Percentiles rank a stretch among this genome's conserved stretches.
These are phyloP conservation scores for Pleurotus eryngii DNA, from an alignment of 768 basidiomycete species.

Conservation along the genomic window DNA sequence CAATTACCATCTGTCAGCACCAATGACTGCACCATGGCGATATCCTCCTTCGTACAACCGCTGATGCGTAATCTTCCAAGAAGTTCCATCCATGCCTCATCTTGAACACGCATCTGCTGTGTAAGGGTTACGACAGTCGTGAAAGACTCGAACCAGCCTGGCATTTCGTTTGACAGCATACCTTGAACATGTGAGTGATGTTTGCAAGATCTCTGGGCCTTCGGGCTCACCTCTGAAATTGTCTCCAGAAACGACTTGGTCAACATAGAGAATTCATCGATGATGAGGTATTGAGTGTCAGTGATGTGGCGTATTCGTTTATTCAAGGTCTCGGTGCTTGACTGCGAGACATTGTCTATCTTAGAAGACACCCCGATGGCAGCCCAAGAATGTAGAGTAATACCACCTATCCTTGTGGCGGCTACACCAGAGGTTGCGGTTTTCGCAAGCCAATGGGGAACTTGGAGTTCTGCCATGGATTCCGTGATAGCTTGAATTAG, in stretches of 20 bases:
- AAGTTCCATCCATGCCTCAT: constrained; percentile 26
- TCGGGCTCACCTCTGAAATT: background rate
- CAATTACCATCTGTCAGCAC: constrained; percentile 15
- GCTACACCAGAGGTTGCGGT: constrained; percentile 26
- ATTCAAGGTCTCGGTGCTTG: too few relatives aligned
- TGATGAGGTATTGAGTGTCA: constrained; percentile 2
- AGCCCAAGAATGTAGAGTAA: background rate
- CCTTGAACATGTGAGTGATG: too few relatives aligned
- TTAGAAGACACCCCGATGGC: background rate
- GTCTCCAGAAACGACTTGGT: background rate
- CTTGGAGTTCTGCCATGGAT: constrained; percentile 19
- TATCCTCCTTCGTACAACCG: constrained; percentile 16
- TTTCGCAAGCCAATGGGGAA: background rate
- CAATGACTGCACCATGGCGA: constrained; percentile 24
- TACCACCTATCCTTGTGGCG: background rate
- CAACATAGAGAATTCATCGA: constrained; percentile 9
- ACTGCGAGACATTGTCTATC: too few relatives aligned
- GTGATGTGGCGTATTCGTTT: background rate
- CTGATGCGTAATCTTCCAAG: constrained; percentile 22
- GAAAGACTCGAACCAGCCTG: constrained; percentile 18
- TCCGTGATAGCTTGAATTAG: constrained; percentile 35
- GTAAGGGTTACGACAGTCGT: constrained; percentile 27
- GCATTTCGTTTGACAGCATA: background rate
- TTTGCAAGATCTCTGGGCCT: too few relatives aligned
- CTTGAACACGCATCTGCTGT: constrained; percentile 28